Conservation (phyloP, 2,329 filamentous ascomycete species). For the Chaetomiaceae sp. region DNA sequence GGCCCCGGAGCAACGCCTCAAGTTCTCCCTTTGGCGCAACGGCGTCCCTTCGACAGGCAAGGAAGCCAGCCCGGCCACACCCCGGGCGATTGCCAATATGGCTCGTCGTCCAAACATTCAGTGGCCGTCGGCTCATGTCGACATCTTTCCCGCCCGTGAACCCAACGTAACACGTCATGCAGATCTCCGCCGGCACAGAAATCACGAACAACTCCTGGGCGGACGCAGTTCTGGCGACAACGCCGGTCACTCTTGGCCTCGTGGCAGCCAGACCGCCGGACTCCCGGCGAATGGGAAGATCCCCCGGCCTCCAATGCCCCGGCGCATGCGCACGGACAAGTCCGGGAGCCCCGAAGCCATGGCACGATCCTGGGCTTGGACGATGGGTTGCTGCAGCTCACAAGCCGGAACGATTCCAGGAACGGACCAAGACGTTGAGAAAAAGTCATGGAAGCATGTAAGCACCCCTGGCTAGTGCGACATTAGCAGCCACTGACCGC, state of each 20-base stretch:
- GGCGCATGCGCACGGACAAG: conserved; percentile 1
- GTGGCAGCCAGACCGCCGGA: not conserved
- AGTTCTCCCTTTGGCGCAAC: not conserved
- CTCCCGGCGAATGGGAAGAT: not conserved
- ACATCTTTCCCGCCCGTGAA: too few species aligned
- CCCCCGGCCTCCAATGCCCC: not conserved
- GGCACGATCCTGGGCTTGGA: not conserved
- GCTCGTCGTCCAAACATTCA: not conserved
- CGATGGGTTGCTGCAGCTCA: too few species aligned
- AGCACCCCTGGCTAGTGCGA: conserved; percentile 11
- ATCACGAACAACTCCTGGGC: not conserved
- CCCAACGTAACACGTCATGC: not conserved
- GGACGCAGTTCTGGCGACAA: not conserved
- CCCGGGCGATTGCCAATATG: too few species aligned
- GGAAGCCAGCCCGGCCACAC: not conserved
- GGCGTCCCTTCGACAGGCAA: not conserved
- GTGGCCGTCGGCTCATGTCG: not conserved
- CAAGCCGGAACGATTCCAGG: not conserved
- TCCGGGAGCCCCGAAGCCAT: not conserved
- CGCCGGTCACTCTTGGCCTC: not conserved
- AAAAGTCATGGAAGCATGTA: not conserved
- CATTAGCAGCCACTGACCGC: conserved; percentile 14
- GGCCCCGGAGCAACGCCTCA: not conserved
- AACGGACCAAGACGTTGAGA: not conserved
- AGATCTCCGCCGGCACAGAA: not conserved